phyloP scores from a whole-genome alignment of 2,329 filamentous ascomycete genomes.

The Monosporascus sp. region DNA sequence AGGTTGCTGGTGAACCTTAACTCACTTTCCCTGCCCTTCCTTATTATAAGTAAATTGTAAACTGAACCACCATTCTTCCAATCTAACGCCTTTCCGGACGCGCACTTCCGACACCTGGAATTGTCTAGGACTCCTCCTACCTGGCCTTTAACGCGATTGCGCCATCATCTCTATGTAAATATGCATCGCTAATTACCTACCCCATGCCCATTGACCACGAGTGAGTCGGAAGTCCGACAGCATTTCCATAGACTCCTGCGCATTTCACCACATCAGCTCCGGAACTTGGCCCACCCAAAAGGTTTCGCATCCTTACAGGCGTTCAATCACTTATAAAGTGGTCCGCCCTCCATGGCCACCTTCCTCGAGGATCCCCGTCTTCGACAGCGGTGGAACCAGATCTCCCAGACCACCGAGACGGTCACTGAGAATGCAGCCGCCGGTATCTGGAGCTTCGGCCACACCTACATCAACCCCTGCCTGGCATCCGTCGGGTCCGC shows the following conservation, averaged over 20 bases:
- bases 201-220: neutral
- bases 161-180: neutral
- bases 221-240: neutral
- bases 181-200: neutral
- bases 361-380: conserved; percentile 78
- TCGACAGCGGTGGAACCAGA: conserved; percentile 88
- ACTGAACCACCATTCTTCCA: neutral
- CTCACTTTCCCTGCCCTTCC: too few species aligned
- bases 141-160: neutral
- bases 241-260: neutral
- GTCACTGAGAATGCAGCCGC: conserved; percentile 90
- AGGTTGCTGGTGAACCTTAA: too few species aligned
- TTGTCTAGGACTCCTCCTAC: neutral
- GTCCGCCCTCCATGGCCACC: conserved; percentile 35
- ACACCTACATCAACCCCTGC: conserved; percentile 80
- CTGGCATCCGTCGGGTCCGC: conserved; percentile 61
- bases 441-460: conserved; percentile 82
- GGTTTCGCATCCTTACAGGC: neutral
- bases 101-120: neutral
- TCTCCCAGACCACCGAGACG: conserved; percentile 83
- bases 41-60: too few species aligned
- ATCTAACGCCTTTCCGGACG: neutral
- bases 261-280: too few species aligned
- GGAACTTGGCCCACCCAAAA: too few species aligned
- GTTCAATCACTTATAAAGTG: conserved; percentile 4